A percentile compares a stretch with the other conserved stretches of the same genome.
Evolutionary conservation across 108 stramenopile species (phyloP).

Genomic region (Skeletonema tropicum): DNA sequence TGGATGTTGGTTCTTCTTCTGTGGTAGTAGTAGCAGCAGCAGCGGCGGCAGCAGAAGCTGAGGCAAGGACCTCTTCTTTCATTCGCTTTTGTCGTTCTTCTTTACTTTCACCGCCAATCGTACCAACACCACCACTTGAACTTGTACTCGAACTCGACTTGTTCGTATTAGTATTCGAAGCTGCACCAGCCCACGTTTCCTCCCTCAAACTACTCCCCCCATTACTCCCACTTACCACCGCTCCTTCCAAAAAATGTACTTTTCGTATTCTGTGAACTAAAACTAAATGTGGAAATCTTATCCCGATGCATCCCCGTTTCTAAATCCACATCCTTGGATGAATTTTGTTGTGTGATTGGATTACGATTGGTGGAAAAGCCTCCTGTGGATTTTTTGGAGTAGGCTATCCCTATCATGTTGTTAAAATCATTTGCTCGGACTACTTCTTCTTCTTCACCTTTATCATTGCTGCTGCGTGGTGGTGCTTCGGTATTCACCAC

Average conservation of each 20-base stretch:
- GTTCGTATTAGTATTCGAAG: background rate
- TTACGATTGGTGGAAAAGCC: background rate
- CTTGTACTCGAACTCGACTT: background rate
- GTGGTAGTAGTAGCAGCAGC: background rate
- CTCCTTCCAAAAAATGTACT: background rate
- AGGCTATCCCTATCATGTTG: background rate
- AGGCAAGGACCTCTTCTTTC: conserved; percentile 2
- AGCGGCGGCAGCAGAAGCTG: background rate
- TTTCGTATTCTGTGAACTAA: background rate
- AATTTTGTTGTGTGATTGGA: background rate
- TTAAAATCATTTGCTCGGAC: background rate
- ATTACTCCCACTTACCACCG: conserved; percentile 1
- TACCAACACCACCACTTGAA: background rate
- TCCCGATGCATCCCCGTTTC: conserved; percentile 31
- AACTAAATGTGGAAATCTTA: conserved; percentile 27
- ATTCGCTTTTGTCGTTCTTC: no score
- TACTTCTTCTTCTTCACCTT: no score
- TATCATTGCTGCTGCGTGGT: no score
- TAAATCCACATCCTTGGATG: background rate
- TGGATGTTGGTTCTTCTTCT: background rate
- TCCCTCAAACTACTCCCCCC: conserved; percentile 2
- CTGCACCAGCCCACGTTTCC: background rate
- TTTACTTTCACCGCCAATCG: no score
- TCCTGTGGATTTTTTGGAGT: background rate
- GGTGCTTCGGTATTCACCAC: background rate